Conservation (phyloP, 768 basidiomycete genomes). For the Auricularia cornea region DNA sequence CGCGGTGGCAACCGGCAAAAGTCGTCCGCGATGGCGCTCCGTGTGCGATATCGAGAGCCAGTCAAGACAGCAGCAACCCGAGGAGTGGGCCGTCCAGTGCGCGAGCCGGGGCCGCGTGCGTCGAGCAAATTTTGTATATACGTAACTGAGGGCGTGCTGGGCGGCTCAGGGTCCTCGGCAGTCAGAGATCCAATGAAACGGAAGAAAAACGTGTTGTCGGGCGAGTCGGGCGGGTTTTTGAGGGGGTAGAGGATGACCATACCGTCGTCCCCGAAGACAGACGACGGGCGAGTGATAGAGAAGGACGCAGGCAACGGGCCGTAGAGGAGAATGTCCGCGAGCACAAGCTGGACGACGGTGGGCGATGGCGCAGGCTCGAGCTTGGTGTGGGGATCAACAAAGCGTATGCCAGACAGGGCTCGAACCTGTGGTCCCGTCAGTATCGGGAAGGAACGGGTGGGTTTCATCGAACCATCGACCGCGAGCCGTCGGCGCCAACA, state of each 20-base stretch:
- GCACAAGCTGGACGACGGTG: background rate
- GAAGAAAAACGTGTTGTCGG: background rate
- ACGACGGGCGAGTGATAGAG: background rate
- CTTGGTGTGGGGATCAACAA: background rate
- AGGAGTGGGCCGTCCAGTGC: background rate
- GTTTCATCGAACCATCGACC: background rate
- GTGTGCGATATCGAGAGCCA: slow-evolving; percentile 4
- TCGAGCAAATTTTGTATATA: background rate
- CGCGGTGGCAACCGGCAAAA: background rate
- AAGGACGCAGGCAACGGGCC: background rate
- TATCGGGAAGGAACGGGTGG: background rate
- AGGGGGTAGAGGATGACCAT: background rate
- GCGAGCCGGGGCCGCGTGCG: background rate
- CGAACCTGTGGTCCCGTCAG: background rate
- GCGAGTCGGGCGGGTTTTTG: background rate
- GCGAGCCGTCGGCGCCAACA: background rate
- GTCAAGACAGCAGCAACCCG: background rate
- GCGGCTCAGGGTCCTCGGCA: background rate
- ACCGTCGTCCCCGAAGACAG: background rate
- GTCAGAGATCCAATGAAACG: background rate
- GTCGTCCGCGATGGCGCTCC: slow-evolving; percentile 3
- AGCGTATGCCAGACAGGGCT: background rate
- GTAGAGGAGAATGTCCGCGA: background rate
- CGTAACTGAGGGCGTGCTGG: background rate
- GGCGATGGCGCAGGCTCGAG: background rate